Conservation (phyloP, 768 basidiomycete species). For the Mycena vitilis region DNA sequence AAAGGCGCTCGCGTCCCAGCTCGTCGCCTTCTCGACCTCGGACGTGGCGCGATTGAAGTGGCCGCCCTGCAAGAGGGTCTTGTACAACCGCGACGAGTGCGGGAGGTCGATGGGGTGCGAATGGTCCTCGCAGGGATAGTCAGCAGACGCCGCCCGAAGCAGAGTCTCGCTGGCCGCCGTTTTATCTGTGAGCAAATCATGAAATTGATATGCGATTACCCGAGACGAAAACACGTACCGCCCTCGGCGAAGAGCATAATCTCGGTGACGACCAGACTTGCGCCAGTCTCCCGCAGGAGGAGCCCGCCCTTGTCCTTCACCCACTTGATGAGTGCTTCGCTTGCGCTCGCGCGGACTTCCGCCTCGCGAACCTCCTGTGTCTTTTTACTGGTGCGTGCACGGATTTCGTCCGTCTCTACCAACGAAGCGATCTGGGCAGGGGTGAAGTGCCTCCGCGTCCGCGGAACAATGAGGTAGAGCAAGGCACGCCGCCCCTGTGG, state of each 20-base stretch:
- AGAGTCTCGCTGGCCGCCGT: conserved; percentile 69
- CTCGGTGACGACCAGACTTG: conserved; percentile 82
- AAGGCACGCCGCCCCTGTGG: conserved; percentile 86
- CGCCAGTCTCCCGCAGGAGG: conserved; percentile 80
- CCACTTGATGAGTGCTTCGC: conserved; percentile 79
- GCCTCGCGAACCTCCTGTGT: conserved; percentile 66
- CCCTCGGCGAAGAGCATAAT: conserved; percentile 88
- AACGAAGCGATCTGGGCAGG: conserved; percentile 80
- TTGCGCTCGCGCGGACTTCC: conserved; percentile 81
- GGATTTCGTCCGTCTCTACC: conserved; percentile 77
- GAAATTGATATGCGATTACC: background rate
- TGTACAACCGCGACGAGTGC: conserved; percentile 87
- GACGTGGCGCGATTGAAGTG: conserved; percentile 79
- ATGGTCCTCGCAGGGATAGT: conserved; percentile 67
- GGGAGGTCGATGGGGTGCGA: conserved; percentile 83
- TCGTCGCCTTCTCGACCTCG: conserved; percentile 60
- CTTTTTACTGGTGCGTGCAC: conserved; percentile 88
- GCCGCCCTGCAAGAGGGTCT: conserved; percentile 90
- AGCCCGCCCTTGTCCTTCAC: conserved; percentile 70
- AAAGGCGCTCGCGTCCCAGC: conserved; percentile 71
- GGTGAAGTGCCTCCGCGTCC: conserved; percentile 88
- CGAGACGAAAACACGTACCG: conserved; percentile 59
- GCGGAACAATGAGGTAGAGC: conserved; percentile 85
- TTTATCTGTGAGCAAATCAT: conserved; percentile 68
- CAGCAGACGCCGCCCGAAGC: conserved; percentile 62